Percentiles rank a stretch among this genome's conserved stretches.
phyloP scores from a whole-genome alignment of 2,329 filamentous ascomycete species.

The Aspergillus niger region DNA sequence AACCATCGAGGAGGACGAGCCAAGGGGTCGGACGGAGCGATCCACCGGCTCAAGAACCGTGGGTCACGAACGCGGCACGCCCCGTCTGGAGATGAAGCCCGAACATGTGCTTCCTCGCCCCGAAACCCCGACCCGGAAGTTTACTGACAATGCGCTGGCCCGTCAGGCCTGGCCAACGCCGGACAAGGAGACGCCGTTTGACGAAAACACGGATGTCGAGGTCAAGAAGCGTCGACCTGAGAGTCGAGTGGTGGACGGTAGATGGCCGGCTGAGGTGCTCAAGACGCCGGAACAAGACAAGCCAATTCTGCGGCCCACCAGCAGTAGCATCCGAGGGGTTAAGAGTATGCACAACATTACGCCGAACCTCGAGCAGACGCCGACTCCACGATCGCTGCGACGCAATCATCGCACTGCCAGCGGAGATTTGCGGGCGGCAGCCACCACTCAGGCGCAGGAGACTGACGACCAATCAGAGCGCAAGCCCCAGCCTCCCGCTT shows the following conservation, averaged over 20 bases:
- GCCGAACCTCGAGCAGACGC: slow-evolving; percentile 22
- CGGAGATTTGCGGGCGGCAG: slow-evolving; percentile 58
- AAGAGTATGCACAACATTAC: slow-evolving; percentile 32
- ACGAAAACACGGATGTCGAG: slow-evolving; percentile 12
- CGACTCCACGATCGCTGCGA: slow-evolving; percentile 55
- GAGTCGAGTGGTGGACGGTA: slow-evolving; percentile 14
- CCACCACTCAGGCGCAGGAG: slow-evolving; percentile 58
- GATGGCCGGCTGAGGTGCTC: slow-evolving; percentile 39
- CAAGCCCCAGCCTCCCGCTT: slow-evolving; percentile 34
- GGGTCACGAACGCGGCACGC: slow-evolving; percentile 33
- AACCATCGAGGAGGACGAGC: slow-evolving; percentile 55
- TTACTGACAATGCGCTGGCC: slow-evolving; percentile 36
- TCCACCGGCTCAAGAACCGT: slow-evolving; percentile 43
- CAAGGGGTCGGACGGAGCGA: slow-evolving; percentile 39
- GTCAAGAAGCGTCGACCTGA: slow-evolving; percentile 31
- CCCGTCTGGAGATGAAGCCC: slow-evolving; percentile 44
- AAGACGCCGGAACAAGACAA: slow-evolving; percentile 35
- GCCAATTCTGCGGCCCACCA: slow-evolving; percentile 37
- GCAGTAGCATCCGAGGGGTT: slow-evolving; percentile 56
- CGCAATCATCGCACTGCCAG: slow-evolving; percentile 64
- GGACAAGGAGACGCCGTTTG: slow-evolving; percentile 23
- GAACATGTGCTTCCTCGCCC: slow-evolving; percentile 40
- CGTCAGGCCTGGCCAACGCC: slow-evolving; percentile 35
- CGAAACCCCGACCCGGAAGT: slow-evolving; percentile 34
- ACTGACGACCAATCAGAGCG: slow-evolving; percentile 24